phyloP scores from a whole-genome alignment of 2,329 filamentous ascomycete genomes.

The Beauveria australis region DNA sequence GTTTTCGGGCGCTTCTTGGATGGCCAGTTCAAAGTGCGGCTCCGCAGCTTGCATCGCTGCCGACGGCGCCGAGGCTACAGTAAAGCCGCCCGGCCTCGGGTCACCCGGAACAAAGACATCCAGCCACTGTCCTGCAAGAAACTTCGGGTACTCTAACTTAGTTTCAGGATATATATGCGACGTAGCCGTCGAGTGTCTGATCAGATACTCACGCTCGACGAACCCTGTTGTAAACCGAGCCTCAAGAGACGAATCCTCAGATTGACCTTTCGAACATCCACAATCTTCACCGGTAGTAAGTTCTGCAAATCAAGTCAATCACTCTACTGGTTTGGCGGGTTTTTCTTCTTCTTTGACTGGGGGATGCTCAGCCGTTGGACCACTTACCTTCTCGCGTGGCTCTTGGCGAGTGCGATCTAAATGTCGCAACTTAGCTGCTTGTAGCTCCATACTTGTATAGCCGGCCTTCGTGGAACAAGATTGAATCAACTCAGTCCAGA shows the following conservation, averaged over 20 bases:
- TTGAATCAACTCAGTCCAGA: not conserved
- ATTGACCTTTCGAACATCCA: constrained; percentile 56
- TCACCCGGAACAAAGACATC: constrained; percentile 69
- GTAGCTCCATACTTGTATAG: not conserved
- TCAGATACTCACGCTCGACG: constrained; percentile 35
- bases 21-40: constrained; percentile 65
- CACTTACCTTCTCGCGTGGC: constrained; percentile 52
- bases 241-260: constrained; percentile 59
- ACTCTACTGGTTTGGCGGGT: not conserved
- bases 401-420: constrained; percentile 66
- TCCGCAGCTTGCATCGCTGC: constrained; percentile 27
- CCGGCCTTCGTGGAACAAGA: not conserved
- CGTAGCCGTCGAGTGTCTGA: not conserved
- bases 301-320: constrained; percentile 18
- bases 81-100: constrained; percentile 73
- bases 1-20: constrained; percentile 64
- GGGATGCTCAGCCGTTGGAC: not conserved
- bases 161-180: not conserved
- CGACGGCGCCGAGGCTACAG: constrained; percentile 69
- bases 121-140: constrained; percentile 80
- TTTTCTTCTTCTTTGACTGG: not conserved
- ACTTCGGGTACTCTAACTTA: constrained; percentile 33
- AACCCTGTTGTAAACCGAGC: constrained; percentile 45
- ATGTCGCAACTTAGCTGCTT: constrained; percentile 32
- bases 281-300: constrained; percentile 54